phyloP scores from a whole-genome alignment of 2,329 filamentous ascomycete species.

The Verticillium tricorpus region DNA sequence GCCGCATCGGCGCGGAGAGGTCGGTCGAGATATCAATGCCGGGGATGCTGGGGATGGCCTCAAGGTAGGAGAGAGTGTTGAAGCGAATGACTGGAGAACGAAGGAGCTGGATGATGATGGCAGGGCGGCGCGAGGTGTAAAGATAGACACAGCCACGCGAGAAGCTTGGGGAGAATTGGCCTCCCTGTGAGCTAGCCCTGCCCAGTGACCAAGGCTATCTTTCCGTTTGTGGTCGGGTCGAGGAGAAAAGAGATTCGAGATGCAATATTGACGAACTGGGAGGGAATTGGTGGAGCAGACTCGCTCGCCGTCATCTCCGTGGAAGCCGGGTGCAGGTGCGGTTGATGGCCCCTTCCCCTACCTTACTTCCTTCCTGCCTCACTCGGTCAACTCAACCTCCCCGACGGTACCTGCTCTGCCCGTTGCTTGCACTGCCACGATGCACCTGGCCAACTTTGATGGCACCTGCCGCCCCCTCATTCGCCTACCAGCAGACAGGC shows the following conservation, averaged over 20 bases:
- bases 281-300: not conserved
- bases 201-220: not conserved
- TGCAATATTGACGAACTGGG: not conserved
- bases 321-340: not conserved
- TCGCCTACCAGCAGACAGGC: not conserved
- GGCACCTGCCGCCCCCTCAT: not conserved
- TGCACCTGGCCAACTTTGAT: not conserved
- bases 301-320: not conserved
- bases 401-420: not conserved
- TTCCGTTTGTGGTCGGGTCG: not conserved
- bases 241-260: not conserved
- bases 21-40: not conserved
- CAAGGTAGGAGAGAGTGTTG: not conserved
- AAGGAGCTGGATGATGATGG: not conserved
- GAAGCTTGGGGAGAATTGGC: not conserved
- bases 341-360: not conserved
- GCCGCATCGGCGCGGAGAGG: not conserved
- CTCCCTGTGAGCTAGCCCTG: not conserved
- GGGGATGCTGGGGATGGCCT: not conserved
- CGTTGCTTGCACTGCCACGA: not conserved
- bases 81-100: not conserved
- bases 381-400: not conserved
- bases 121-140: not conserved
- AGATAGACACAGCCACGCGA: not conserved
- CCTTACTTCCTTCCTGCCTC: not conserved